These are phyloP conservation scores for Penicillium sp. DNA, from an alignment of 2,329 filamentous ascomycete species.

Conservation along the genomic window DNA sequence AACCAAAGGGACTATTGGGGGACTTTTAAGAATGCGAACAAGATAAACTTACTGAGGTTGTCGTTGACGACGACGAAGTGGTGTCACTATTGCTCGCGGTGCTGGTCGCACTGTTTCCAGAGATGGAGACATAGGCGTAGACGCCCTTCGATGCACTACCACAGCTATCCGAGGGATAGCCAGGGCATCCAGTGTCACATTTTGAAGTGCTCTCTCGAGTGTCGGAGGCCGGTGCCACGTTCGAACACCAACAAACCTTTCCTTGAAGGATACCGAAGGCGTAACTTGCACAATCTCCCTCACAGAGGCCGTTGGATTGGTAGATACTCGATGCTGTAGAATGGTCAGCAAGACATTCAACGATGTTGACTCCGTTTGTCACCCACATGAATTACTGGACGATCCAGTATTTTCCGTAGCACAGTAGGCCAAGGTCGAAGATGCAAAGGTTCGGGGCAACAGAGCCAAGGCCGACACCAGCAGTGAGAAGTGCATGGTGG, in stretches of 20 bases:
- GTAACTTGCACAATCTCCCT: constrained; percentile 41
- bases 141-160: constrained; percentile 41
- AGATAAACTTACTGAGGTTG: constrained; percentile 27
- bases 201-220: constrained; percentile 29
- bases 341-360: background rate
- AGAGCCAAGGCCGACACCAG: constrained; percentile 24
- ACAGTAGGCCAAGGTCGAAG: constrained; percentile 38
- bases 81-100: constrained; percentile 25
- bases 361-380: background rate
- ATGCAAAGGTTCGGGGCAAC: constrained; percentile 25
- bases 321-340: constrained; percentile 28
- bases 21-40: background rate
- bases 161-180: constrained; percentile 49
- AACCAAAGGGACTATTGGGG: background rate
- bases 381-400: constrained; percentile 38
- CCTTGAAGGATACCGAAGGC: constrained; percentile 49
- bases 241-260: constrained; percentile 52
- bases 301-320: constrained; percentile 49
- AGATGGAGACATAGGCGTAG: constrained; percentile 46
- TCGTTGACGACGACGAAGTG: constrained; percentile 17
- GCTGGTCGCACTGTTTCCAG: constrained; percentile 29
- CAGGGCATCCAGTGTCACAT: constrained; percentile 46
- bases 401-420: constrained; percentile 48
- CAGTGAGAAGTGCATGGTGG: constrained; percentile 23
- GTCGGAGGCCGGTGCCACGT: constrained; percentile 43